Evolutionary conservation across 169 alveolate species (phyloP).

Genomic region (Plasmodium chabaudi): DNA sequence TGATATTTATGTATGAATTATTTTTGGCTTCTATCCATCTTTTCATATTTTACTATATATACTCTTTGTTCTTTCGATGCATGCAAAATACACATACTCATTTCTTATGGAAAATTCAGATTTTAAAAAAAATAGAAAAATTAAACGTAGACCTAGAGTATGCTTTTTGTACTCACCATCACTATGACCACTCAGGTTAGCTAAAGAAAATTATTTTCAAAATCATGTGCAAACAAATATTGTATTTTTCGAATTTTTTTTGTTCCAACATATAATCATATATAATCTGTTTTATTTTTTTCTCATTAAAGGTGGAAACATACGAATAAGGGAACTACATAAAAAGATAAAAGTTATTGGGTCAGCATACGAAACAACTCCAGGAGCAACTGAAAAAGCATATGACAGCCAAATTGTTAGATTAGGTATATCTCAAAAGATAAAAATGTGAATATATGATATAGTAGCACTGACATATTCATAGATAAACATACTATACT

Average conservation of each 20-base stretch:
- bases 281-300: slow-evolving; percentile 1
- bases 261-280: neutral
- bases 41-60: neutral
- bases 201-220: slow-evolving; percentile 11
- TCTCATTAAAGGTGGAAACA: slow-evolving; percentile 87
- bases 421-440: slow-evolving; percentile 49
- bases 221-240: neutral
- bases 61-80: too few relatives aligned
- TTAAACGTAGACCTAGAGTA: slow-evolving; percentile 68
- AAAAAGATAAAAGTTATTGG: slow-evolving; percentile 89
- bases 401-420: slow-evolving; percentile 84
- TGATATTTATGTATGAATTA: neutral
- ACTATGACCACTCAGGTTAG: slow-evolving; percentile 87
- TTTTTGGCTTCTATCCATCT: neutral
- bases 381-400: slow-evolving; percentile 88
- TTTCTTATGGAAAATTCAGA: neutral
- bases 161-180: slow-evolving; percentile 88
- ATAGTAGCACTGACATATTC: neutral
- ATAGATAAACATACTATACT: neutral
- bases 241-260: neutral
- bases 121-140: slow-evolving; percentile 76
- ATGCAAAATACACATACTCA: neutral
- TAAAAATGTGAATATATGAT: neutral
- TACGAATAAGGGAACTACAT: slow-evolving; percentile 77
- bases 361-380: slow-evolving; percentile 91